A percentile compares a stretch with the other conserved stretches of the same genome.
Conservation (phyloP, 2,329 filamentous ascomycete genomes). For the Dothiorella sarmentorum region DNA sequence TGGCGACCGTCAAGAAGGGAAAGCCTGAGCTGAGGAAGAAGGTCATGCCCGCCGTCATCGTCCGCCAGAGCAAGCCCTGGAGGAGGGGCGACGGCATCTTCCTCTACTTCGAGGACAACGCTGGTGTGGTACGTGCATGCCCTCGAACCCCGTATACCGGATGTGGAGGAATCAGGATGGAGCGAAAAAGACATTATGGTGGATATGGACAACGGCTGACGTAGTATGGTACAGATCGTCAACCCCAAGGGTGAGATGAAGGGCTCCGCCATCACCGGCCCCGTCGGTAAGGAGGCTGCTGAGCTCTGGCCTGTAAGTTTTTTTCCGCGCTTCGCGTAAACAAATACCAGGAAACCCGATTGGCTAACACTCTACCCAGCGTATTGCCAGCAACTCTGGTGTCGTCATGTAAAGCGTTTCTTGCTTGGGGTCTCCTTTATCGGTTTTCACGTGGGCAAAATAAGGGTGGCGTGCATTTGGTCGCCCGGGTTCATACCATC, state of each 20-base stretch:
- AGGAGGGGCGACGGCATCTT: conserved; percentile 97
- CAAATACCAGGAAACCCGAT: not conserved
- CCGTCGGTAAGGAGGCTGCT: conserved; percentile 99
- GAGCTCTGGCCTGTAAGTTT: conserved; percentile 93
- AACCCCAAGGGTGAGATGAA: conserved; percentile 99
- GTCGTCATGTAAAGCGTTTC: conserved; percentile 85
- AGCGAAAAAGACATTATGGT: not conserved
- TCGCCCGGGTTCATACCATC: conserved; percentile 18
- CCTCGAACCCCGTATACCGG: not conserved
- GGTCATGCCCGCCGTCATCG: conserved; percentile 99
- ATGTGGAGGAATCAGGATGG: not conserved
- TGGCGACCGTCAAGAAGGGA: conserved; percentile 99
- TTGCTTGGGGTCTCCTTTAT: conserved; percentile 17
- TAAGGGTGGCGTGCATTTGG: conserved; percentile 18
- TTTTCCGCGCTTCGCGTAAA: not conserved
- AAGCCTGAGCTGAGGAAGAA: conserved; percentile 99
- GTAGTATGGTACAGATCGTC: conserved; percentile 67
- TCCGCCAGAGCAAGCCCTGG: conserved; percentile 99
- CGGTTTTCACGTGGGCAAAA: conserved; percentile 19
- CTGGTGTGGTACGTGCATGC: conserved; percentile 78
- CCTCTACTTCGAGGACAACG: conserved; percentile 99
- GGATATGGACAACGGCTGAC: conserved; percentile 21
- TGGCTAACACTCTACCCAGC: conserved; percentile 52
- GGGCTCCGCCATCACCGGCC: conserved; percentile 98
- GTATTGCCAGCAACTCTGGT: conserved; percentile 99